Evolutionary conservation across 805 yeast species (phyloP).

Genomic region (Ascoidea rubescens): DNA sequence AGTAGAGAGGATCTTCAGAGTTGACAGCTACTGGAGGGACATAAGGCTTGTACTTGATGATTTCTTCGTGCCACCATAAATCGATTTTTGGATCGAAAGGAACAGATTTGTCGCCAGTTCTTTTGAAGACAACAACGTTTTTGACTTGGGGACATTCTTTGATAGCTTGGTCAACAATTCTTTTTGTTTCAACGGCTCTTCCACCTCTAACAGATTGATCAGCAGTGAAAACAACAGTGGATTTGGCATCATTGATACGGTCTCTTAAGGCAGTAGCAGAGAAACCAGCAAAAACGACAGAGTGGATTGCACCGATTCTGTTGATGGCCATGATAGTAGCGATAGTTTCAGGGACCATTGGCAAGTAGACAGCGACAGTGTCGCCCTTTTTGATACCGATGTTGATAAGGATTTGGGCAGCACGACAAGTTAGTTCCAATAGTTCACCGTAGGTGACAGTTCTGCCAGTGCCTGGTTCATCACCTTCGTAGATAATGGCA

Average conservation of each 20-base stretch:
- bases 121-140: constrained; percentile 74
- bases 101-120: constrained; percentile 58
- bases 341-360: constrained; percentile 96
- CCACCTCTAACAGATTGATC: constrained; percentile 97
- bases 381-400: constrained; percentile 92
- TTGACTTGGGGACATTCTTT: constrained; percentile 51
- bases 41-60: constrained; percentile 49
- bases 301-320: constrained; percentile 91
- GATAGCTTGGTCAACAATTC: constrained; percentile 90
- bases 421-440: constrained; percentile 68
- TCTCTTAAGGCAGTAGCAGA: constrained; percentile 86
- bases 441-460: constrained; percentile 77
- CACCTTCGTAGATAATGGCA: constrained; percentile 88
- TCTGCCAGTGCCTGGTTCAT: constrained; percentile 64
- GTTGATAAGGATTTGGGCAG: constrained; percentile 69
- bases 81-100: constrained; percentile 49
- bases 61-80: constrained; percentile 63
- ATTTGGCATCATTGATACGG: constrained; percentile 79
- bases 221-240: constrained; percentile 78
- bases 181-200: constrained; percentile 80
- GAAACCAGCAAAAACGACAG: constrained; percentile 95
- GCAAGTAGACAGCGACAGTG: constrained; percentile 90
- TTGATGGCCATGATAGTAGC: constrained; percentile 88
- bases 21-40: constrained; percentile 57
- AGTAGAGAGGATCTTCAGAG: constrained; percentile 66